phyloP scores from a whole-genome alignment of 495 filamentous ascomycete species.

The Penicillium mononematosum region DNA sequence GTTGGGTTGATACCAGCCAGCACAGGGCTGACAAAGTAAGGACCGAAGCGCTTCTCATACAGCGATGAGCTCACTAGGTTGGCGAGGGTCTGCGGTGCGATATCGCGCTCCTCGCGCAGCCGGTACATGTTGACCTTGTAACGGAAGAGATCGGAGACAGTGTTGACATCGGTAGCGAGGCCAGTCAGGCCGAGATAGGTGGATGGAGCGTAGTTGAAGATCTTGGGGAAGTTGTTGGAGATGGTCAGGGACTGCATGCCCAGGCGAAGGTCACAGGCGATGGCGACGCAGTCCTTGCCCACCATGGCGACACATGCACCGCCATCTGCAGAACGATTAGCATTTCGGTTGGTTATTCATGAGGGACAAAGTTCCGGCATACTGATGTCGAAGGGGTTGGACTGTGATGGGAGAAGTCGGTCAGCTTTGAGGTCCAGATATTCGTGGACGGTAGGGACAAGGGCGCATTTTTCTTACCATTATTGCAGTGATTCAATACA shows the following conservation, averaged over 20 bases:
- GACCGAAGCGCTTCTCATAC: conserved; percentile 94
- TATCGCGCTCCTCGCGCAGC: conserved; percentile 92
- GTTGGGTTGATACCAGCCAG: conserved; percentile 92
- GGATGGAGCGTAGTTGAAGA: conserved; percentile 90
- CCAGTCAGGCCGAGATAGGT: conserved; percentile 97
- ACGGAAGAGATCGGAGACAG: conserved; percentile 94
- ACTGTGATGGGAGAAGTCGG: conserved; percentile 46
- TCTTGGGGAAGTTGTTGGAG: conserved; percentile 99
- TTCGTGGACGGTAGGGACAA: conserved; percentile 11
- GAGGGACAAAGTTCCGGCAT: conserved; percentile 32
- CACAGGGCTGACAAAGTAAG: conserved; percentile 92
- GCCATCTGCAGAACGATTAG: conserved; percentile 64
- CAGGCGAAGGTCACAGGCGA: conserved; percentile 97
- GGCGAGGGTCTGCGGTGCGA: conserved; percentile 90
- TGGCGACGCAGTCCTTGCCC: conserved; percentile 98
- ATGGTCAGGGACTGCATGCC: conserved; percentile 95
- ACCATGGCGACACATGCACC: conserved; percentile 97
- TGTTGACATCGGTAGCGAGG: conserved; percentile 91
- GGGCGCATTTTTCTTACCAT: conserved; percentile 29
- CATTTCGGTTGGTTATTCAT: conserved; percentile 11
- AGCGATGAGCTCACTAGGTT: conserved; percentile 87
- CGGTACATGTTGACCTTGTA: conserved; percentile 99
- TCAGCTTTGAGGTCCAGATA: conserved; percentile 33
- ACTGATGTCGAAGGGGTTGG: conserved; percentile 90
- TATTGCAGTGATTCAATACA: conserved; percentile 26